Evolutionary conservation across 495 filamentous ascomycete species (phyloP).

Genomic region (Aspergillus taichungensis): DNA sequence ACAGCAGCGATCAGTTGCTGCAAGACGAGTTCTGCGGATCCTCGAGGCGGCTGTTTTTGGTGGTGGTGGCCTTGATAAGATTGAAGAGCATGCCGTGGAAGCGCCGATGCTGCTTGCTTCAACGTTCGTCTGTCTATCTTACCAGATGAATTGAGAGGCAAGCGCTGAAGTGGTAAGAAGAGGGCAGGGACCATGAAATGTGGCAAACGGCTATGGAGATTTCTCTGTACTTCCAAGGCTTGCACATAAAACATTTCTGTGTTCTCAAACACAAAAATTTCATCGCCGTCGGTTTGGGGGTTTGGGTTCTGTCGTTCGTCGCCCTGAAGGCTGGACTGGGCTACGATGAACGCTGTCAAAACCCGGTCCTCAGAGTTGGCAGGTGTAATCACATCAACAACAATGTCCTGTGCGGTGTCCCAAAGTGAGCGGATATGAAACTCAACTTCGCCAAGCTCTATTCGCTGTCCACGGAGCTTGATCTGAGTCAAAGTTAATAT

Average conservation of each 20-base stretch:
- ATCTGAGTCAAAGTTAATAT: no score
- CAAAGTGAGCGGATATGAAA: not conserved
- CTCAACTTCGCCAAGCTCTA: constrained; percentile 40
- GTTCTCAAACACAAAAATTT: not conserved
- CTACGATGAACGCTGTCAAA: not conserved
- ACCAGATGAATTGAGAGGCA: not conserved
- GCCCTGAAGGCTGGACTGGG: no score
- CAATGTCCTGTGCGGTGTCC: not conserved
- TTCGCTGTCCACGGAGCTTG: constrained; percentile 43
- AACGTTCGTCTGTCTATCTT: not conserved
- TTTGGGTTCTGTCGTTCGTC: no score
- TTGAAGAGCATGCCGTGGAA: no score
- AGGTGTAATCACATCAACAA: not conserved
- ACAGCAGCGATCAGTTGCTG: no score
- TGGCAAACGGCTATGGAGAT: not conserved
- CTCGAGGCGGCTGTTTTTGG: no score
- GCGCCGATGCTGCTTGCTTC: not conserved
- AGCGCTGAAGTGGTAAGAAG: not conserved
- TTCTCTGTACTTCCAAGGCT: not conserved
- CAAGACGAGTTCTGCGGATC: no score
- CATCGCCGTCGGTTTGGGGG: no score
- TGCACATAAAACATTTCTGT: not conserved
- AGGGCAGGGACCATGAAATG: not conserved
- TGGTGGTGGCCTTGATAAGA: no score
- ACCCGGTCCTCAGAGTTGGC: not conserved